These are phyloP conservation scores for Cordyceps cateniannulata DNA, from an alignment of 2,329 filamentous ascomycete genomes.

Conservation along the genomic window DNA sequence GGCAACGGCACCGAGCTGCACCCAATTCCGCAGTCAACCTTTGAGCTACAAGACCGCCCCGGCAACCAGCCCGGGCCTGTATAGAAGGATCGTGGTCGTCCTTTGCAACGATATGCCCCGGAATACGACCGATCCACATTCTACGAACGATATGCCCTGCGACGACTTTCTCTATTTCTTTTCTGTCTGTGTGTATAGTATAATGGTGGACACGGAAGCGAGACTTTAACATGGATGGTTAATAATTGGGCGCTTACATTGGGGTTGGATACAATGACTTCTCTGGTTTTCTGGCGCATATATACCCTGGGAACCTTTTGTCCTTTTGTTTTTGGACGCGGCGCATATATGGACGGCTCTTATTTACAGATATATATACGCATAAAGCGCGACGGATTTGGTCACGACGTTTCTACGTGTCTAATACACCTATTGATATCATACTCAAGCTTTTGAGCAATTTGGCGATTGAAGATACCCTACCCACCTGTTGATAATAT, in stretches of 20 bases:
- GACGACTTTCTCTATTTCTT: neutral
- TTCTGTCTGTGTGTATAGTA: constrained; percentile 8
- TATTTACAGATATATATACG: neutral
- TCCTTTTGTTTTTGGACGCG: neutral
- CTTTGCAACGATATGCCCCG: neutral
- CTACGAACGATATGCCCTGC: neutral
- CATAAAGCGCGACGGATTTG: neutral
- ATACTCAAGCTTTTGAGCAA: neutral
- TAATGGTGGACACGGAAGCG: neutral
- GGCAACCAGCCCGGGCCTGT: constrained; percentile 25
- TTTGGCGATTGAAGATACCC: no score
- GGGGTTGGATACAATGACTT: neutral
- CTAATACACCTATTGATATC: neutral
- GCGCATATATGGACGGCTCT: neutral
- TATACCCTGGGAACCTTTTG: constrained; percentile 2
- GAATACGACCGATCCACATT: neutral
- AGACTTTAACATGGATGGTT: neutral
- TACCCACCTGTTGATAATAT: neutral
- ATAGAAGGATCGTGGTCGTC: constrained; percentile 34
- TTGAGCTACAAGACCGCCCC: constrained; percentile 27
- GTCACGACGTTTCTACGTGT: neutral
- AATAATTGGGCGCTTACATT: neutral
- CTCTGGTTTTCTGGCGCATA: constrained; percentile 1
- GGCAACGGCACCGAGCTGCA: constrained; percentile 38
- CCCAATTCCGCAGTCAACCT: constrained; percentile 36